Evolutionary conservation across 2,329 filamentous ascomycete species (phyloP), one percentile per base, ranked within the genome.

Genomic region (Xylariaceae sp.): DNA sequence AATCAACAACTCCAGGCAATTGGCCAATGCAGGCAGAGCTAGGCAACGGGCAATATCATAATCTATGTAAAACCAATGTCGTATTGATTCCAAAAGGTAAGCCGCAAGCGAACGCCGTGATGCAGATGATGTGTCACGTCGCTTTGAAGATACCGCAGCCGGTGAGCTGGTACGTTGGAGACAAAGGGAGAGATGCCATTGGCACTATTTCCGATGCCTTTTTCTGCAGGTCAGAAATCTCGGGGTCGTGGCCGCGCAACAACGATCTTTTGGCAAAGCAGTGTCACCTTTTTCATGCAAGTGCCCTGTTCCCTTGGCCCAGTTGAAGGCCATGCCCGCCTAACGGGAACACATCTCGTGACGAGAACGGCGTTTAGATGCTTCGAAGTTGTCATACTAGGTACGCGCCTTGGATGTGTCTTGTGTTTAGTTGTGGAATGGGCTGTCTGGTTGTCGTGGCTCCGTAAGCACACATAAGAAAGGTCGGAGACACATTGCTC

Each of bases 391-490:
- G 37, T 42, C 37, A 10, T 42, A 42, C 37, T 42, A 10, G 13
- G 37, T 42, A 42, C 37, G 11, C 37, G 11, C 11, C 37, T 10
- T 42, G 37, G 37, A 9, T 42, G 11, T 30, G 23, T 30, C 23
- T 30, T 30, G 23, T 30, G 23, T 30, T 5, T 30, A 30, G 23
- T 30, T 30, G 23, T 30, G 23, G 23, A 30, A 30, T 9, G 17
- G 45, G 0, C 8, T 17, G 13, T 10, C 4, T 42, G 10, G 9
- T 17, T 8, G 7, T 10, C 10, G 39, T 5, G 11, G 35, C 11
- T 18, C 51, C 18, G 39, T 34, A 18, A 39, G 37, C 30, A 48
- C 51, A 61, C 42, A 58, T 57, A 56, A 59, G 51, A 37, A 17
- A 7, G 34, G 18, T 11, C 4, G 10, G 17, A 45, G 37, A 39